A percentile compares a stretch with the other conserved stretches of the same genome.
These are phyloP conservation scores for Ilyonectria robusta DNA, from an alignment of 2,329 filamentous ascomycete genomes.

Conservation along the genomic window DNA sequence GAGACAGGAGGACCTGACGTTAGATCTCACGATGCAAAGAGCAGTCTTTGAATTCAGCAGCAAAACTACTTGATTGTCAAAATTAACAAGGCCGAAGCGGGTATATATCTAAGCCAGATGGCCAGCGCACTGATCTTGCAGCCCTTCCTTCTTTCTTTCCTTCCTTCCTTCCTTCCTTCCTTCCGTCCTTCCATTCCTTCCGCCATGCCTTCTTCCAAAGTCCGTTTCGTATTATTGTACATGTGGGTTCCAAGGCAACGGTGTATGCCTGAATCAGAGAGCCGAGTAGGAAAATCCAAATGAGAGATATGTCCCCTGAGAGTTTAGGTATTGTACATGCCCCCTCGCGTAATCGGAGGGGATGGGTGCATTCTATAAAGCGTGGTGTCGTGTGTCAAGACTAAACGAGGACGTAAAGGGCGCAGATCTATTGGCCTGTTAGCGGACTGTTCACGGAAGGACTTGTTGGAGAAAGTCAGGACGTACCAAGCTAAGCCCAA, in stretches of 20 bases:
- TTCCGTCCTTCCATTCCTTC: neutral
- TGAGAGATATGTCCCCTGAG: neutral
- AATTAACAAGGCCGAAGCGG: conserved; percentile 27
- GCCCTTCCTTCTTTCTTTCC: neutral
- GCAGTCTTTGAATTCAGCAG: neutral
- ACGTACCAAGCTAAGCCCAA: conserved; percentile 84
- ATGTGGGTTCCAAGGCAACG: neutral
- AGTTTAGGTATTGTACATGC: conserved; percentile 15
- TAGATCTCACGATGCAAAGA: neutral
- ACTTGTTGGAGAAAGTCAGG: conserved; percentile 8
- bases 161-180: neutral
- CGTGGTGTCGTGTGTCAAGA: neutral
- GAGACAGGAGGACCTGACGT: neutral
- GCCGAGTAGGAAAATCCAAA: neutral
- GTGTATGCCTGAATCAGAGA: neutral
- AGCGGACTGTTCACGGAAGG: conserved; percentile 26
- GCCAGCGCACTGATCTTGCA: conserved; percentile 3
- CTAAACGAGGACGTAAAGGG: conserved; percentile 67
- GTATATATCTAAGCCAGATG: conserved; percentile 36
- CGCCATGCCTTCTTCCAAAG: neutral
- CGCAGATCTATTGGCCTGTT: conserved; percentile 61
- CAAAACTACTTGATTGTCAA: conserved; percentile 2
- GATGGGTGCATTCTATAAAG: conserved; percentile 4
- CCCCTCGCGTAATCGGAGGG: neutral
- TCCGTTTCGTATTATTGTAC: conserved; percentile 18